These are phyloP conservation scores for Striga asiatica DNA, from an alignment of 257 asterid species.

Conservation along the genomic window DNA sequence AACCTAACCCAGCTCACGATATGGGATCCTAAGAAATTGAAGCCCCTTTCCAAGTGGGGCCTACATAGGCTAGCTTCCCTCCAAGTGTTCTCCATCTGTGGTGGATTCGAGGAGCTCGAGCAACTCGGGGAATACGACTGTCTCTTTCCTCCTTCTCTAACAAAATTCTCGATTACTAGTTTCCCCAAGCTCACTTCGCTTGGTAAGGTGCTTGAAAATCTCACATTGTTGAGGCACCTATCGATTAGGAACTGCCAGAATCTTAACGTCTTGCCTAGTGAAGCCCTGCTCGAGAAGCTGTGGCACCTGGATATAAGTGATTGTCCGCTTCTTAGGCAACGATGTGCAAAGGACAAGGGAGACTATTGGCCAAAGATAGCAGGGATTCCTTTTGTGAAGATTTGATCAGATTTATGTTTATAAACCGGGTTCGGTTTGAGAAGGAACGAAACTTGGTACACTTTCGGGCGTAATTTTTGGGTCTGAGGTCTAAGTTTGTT, in stretches of 20 bases:
- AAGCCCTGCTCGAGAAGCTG: slow-evolving; percentile 22
- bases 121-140: slow-evolving; percentile 4
- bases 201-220: slow-evolving; percentile 19
- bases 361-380: slow-evolving; percentile 31
- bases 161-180: slow-evolving; percentile 26
- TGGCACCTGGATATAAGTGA: slow-evolving; percentile 36
- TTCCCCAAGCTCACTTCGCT: slow-evolving; percentile 26
- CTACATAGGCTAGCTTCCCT: slow-evolving; percentile 26
- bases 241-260: slow-evolving; percentile 31
- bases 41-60: slow-evolving; percentile 30
- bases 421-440: no score
- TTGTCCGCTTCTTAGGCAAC: slow-evolving; percentile 21
- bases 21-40: slow-evolving; percentile 28
- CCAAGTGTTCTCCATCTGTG: slow-evolving; percentile 29
- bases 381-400: slow-evolving; percentile 29
- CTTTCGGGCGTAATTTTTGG: no score
- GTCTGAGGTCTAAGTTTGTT: no score
- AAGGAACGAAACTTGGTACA: no score
- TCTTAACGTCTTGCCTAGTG: slow-evolving; percentile 22
- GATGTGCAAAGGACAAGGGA: slow-evolving; percentile 23
- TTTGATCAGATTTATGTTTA: no score
- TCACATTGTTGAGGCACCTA: slow-evolving; percentile 23
- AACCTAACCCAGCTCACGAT: slow-evolving; percentile 22
- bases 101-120: slow-evolving; percentile 26
- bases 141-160: slow-evolving; percentile 28